Evolutionary conservation across 2,329 filamentous ascomycete species (phyloP).

Genomic region (Aspergillus amoenus): DNA sequence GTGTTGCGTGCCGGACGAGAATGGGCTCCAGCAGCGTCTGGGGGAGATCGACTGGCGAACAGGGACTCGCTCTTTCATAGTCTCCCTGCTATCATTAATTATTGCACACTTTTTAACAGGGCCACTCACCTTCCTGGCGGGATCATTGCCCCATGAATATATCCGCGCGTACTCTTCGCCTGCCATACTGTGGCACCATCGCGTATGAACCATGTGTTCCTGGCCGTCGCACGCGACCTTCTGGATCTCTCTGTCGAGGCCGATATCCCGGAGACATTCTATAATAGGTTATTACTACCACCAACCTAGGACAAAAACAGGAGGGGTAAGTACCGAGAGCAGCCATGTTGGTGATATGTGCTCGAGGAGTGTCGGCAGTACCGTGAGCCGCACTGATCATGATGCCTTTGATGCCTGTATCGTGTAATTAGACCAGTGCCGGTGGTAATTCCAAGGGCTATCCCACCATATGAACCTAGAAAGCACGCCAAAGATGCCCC

Average conservation of each 20-base stretch:
- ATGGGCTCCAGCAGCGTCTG: constrained; percentile 53
- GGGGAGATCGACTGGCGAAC: constrained; percentile 45
- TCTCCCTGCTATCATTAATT: constrained; percentile 34
- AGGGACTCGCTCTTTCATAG: constrained; percentile 46
- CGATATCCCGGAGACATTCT: background rate
- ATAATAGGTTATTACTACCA: background rate
- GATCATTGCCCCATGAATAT: constrained; percentile 54
- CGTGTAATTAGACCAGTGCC: too few species aligned
- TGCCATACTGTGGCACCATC: constrained; percentile 55
- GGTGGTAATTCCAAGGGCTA: background rate
- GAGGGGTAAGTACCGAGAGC: background rate
- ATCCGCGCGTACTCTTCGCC: constrained; percentile 53
- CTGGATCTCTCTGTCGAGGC: background rate
- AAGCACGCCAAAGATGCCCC: constrained; percentile 57
- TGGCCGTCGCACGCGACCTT: background rate
- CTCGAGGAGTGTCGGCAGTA: constrained; percentile 58
- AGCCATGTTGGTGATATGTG: constrained; percentile 56
- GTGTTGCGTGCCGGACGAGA: constrained; percentile 43
- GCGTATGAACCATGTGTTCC: constrained; percentile 49
- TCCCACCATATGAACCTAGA: constrained; percentile 47
- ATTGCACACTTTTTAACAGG: background rate
- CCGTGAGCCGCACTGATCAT: constrained; percentile 52
- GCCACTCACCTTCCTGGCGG: constrained; percentile 38
- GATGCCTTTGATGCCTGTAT: constrained; percentile 40
- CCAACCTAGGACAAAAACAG: too few species aligned